Percentiles rank a stretch among this genome's conserved stretches.
Evolutionary conservation across 306 rosid species (phyloP).

Genomic region (Cucumis melo): DNA sequence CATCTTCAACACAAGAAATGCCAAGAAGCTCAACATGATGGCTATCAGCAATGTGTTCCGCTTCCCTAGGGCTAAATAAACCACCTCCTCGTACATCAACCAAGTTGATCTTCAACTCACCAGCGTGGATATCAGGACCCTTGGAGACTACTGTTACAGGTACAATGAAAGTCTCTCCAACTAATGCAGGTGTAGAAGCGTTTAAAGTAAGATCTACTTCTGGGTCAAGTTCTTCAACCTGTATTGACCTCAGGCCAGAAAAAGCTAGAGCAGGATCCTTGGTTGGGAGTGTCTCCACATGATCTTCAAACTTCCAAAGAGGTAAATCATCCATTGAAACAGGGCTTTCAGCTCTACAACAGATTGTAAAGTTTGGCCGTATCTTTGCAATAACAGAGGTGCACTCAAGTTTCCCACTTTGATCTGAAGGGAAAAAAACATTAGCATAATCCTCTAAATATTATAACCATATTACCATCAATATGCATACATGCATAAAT

Average conservation of each 20-base stretch:
- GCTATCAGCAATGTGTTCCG: constrained; percentile 41
- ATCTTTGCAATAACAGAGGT: constrained; percentile 66
- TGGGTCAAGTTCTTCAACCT: constrained; percentile 84
- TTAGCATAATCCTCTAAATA: constrained; percentile 11
- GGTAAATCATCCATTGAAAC: constrained; percentile 83
- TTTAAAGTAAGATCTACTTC: constrained; percentile 67
- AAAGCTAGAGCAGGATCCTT: constrained; percentile 78
- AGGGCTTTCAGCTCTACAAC: constrained; percentile 96
- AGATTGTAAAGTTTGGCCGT: constrained; percentile 66
- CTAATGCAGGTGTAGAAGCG: constrained; percentile 71
- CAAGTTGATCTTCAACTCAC: constrained; percentile 90
- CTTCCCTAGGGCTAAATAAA: constrained; percentile 84
- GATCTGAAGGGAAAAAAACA: constrained; percentile 34
- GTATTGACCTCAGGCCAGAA: constrained; percentile 72
- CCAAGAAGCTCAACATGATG: constrained; percentile 90
- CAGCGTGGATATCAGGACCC: constrained; percentile 69
- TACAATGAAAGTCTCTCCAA: constrained; percentile 72
- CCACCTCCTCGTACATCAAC: constrained; percentile 92
- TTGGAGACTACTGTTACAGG: constrained; percentile 64
- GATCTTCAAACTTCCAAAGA: constrained; percentile 67
- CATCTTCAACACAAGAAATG: constrained; percentile 64
- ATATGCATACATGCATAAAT: background rate
- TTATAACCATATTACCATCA: background rate
- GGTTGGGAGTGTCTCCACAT: constrained; percentile 46
- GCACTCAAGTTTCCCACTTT: constrained; percentile 94